Conservation (phyloP, 768 basidiomycete genomes). For the Hebeloma cylindrosporum region DNA sequence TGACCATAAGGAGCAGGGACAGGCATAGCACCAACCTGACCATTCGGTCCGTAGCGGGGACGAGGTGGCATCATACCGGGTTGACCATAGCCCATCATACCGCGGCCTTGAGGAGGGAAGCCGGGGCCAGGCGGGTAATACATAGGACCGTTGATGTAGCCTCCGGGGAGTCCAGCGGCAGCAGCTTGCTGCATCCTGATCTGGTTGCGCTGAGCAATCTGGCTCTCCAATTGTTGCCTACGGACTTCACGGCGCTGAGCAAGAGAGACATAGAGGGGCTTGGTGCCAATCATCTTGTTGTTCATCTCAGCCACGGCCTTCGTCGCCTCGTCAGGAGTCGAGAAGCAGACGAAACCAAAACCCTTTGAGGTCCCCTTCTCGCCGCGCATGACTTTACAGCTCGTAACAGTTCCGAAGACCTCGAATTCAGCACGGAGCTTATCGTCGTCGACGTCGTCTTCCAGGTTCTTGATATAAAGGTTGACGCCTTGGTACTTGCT, state of each 20-base stretch:
- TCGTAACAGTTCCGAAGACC: constrained; percentile 95
- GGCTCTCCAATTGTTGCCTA: constrained; percentile 96
- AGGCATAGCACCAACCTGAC: constrained; percentile 75
- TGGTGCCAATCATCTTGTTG: constrained; percentile 99
- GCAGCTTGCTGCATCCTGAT: constrained; percentile 96
- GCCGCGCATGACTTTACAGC: constrained; percentile 99
- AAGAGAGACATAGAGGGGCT: constrained; percentile 97
- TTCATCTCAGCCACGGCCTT: constrained; percentile 99
- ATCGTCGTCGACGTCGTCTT: constrained; percentile 97
- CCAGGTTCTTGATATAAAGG: constrained; percentile 99
- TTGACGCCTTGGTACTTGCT: constrained; percentile 99
- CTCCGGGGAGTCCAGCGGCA: constrained; percentile 78
- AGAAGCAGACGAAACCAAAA: constrained; percentile 99
- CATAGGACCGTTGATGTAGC: constrained; percentile 83
- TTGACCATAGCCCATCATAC: constrained; percentile 79
- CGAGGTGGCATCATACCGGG: constrained; percentile 88
- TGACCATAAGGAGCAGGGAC: constrained; percentile 72
- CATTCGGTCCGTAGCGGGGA: constrained; percentile 77
- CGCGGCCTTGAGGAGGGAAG: constrained; percentile 81
- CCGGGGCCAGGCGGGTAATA: constrained; percentile 83
- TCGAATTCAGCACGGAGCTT: constrained; percentile 96
- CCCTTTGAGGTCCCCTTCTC: constrained; percentile 92
- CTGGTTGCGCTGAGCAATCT: constrained; percentile 97
- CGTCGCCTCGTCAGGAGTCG: constrained; percentile 96
- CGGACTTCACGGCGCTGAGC: constrained; percentile 98